Conservation (phyloP, 176 grass and related monocot genomes). For the Aegilops bicornis region DNA sequence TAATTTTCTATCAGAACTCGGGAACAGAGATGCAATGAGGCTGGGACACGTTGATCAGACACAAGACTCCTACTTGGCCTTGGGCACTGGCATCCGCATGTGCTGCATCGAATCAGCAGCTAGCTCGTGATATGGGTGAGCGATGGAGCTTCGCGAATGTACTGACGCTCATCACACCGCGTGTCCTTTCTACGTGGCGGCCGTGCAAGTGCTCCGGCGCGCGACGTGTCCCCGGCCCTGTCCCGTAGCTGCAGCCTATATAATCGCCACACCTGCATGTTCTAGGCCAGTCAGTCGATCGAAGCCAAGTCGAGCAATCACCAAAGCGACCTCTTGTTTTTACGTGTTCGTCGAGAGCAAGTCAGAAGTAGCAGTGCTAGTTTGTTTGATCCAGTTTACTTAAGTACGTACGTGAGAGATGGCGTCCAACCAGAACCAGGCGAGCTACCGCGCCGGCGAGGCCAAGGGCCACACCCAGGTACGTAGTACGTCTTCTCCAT, state of each 20-base stretch:
- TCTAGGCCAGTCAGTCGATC: not conserved
- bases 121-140: too few relatives aligned
- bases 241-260: slow-evolving; percentile 13
- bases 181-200: slow-evolving; percentile 38
- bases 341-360: too few relatives aligned
- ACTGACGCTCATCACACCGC: slow-evolving; percentile 1
- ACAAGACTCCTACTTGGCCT: too few relatives aligned
- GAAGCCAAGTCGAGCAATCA: not conserved
- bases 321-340: too few relatives aligned
- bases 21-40: too few relatives aligned
- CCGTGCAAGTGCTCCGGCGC: not conserved
- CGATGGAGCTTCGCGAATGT: slow-evolving; percentile 26
- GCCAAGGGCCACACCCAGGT: slow-evolving; percentile 45
- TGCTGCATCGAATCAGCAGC: too few relatives aligned
- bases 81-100: too few relatives aligned
- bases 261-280: not conserved
- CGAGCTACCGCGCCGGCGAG: slow-evolving; percentile 41
- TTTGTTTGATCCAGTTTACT: not conserved
- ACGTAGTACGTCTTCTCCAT: too few relatives aligned
- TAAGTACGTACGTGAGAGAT: not conserved
- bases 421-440: slow-evolving; percentile 41
- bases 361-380: too few relatives aligned
- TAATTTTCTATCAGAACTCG: too few relatives aligned
- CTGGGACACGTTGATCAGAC: too few relatives aligned
- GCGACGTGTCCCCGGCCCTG: slow-evolving; percentile 22